Evolutionary conservation across 768 basidiomycete genomes (phyloP).

Genomic region (Tricholoma hemisulphureum): DNA sequence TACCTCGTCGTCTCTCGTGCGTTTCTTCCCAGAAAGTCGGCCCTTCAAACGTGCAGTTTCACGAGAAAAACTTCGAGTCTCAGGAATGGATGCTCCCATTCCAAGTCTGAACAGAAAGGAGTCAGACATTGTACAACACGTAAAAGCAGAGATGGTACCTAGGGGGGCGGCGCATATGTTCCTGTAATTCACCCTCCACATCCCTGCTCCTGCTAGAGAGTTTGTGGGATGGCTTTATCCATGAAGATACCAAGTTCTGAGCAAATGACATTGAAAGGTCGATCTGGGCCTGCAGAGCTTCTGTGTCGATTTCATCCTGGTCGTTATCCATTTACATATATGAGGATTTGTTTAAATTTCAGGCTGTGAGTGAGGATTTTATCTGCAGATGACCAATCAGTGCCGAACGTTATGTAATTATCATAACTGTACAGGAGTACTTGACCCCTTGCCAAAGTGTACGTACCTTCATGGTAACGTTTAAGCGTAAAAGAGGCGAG

Average conservation of each 20-base stretch:
- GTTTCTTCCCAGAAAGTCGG: constrained; percentile 55
- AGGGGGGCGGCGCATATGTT: constrained; percentile 66
- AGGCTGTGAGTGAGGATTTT: not conserved
- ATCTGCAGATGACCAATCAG: no score
- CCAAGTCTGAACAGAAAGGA: constrained; percentile 53
- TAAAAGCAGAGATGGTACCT: constrained; percentile 44
- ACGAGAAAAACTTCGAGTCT: constrained; percentile 40
- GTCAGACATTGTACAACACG: constrained; percentile 7
- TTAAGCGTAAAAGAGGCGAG: constrained; percentile 59
- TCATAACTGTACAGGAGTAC: no score
- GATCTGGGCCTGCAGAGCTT: constrained; percentile 77
- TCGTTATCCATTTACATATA: constrained; percentile 28
- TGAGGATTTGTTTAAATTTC: no score
- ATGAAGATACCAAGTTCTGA: constrained; percentile 70
- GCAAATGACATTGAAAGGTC: constrained; percentile 78
- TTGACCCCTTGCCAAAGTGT: not conserved
- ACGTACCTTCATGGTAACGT: constrained; percentile 23
- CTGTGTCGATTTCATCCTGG: constrained; percentile 61
- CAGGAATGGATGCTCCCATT: constrained; percentile 66
- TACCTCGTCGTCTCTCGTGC: constrained; percentile 40
- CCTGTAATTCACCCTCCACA: constrained; percentile 57
- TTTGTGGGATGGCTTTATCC: constrained; percentile 60
- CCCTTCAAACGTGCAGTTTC: constrained; percentile 64
- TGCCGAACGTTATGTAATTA: no score
- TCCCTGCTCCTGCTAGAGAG: constrained; percentile 37